Evolutionary conservation across 2,329 filamentous ascomycete genomes (phyloP), one percentile per base, ranked within the genome.

Genomic region (Geosmithia morbida): DNA sequence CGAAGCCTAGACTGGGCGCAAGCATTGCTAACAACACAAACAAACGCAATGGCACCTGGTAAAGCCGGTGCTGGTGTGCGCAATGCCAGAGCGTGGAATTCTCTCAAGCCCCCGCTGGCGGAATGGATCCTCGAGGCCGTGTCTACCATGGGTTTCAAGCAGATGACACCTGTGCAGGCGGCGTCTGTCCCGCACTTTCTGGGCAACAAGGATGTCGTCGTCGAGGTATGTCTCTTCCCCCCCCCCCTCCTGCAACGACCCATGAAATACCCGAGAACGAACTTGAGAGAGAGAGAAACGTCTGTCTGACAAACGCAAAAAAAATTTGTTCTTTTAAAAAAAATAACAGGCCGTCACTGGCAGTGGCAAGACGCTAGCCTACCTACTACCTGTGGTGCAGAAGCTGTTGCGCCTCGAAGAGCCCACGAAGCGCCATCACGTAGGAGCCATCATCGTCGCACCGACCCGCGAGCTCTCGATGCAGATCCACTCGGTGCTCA

Each of bases 151-250:
- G 87, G 87, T 51, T 95, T 95, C 64, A 69, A 74, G 52, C 82
- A 84, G 61, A 89, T 92, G 74, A 96, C 89, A 3, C 90, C 90
- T 1, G 89, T 96, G n/a, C 90, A 97, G 66, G 87, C 89, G 43
- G 90, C 87, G 50, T 84, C 87, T 4, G 84, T 96, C 54, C 87
- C 88, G 13, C 76, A 95, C 46, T 92, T 95, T 60, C 81, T 89
- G 66, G 82, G 80, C 46, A 85, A 94, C 61, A 94, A 94, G 59
- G 88, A 95, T 63, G 86, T 94, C 4, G 88, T 95, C 1, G 88
- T 95, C 6, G 87, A 94, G 69, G 79, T 79, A 60, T 44, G 60
- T 48, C 22, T 43, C 19, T 13, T 13, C 20, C 18, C 14, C 39
- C 17, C 13, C 3, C 33, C 14, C 4, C n/a, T 42, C n/a, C 7